These are phyloP conservation scores for Alternaria viburni DNA, from an alignment of 2,329 filamentous ascomycete genomes.

Conservation along the genomic window DNA sequence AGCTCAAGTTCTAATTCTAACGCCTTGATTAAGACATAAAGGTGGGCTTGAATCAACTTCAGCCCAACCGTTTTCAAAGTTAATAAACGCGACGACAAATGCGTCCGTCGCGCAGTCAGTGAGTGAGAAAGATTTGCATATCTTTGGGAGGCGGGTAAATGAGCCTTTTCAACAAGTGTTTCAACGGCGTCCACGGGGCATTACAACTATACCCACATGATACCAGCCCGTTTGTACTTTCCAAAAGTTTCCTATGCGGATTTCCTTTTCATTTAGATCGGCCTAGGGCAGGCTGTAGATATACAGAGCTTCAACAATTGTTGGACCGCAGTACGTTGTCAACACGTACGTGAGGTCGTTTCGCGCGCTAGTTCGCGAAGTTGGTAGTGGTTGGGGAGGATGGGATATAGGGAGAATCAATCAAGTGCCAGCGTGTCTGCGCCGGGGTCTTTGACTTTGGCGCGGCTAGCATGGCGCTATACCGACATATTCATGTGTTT, in stretches of 20 bases:
- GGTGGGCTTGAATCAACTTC: conserved; percentile 51
- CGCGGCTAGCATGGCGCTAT: not conserved
- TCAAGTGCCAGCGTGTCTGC: not conserved
- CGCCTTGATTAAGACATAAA: conserved; percentile 31
- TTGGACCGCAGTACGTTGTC: conserved; percentile 34
- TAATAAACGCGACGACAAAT: conserved; percentile 23
- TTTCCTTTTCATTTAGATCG: conserved; percentile 25
- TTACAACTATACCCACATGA: conserved; percentile 36
- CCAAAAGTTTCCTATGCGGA: conserved; percentile 40
- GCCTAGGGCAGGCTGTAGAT: conserved; percentile 23
- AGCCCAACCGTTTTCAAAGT: conserved; percentile 21
- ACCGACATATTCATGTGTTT: not conserved
- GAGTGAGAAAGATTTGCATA: conserved; percentile 43
- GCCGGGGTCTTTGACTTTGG: not conserved
- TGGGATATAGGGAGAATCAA: conserved; percentile 1
- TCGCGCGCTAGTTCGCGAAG: conserved; percentile 2
- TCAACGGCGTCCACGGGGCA: conserved; percentile 44
- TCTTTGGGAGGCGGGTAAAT: conserved; percentile 41
- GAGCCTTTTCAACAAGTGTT: conserved; percentile 50
- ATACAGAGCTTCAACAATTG: conserved; percentile 31
- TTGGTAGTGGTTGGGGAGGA: not conserved
- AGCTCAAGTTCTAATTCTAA: conserved; percentile 78
- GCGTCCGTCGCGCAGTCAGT: not conserved
- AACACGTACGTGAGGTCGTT: conserved; percentile 32
- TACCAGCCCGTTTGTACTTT: conserved; percentile 34